Conservation (phyloP, 1,284 basidiomycete genomes). For the Cutaneotrichosporon cutaneum region DNA sequence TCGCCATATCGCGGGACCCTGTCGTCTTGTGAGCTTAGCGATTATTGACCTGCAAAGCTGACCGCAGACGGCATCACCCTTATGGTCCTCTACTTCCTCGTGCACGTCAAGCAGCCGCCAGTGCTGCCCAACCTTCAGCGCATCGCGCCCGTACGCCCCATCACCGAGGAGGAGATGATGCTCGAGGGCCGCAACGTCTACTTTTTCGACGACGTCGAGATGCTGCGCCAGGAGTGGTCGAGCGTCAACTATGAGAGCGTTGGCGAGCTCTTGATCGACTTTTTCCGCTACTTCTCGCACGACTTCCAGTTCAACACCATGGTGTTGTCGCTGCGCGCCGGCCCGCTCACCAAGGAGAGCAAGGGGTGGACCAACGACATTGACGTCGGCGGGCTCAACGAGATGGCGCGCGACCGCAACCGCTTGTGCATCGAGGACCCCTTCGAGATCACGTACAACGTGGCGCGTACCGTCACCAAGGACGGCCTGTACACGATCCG, state of each 20-base stretch:
- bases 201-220: slow-evolving; percentile 97
- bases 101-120: slow-evolving; percentile 93
- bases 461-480: slow-evolving; percentile 91
- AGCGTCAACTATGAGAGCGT: slow-evolving; percentile 91
- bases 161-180: slow-evolving; percentile 84
- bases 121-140: slow-evolving; percentile 89
- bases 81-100: slow-evolving; percentile 94
- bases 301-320: slow-evolving; percentile 90
- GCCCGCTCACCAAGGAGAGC: slow-evolving; percentile 80
- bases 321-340: slow-evolving; percentile 87
- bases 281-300: slow-evolving; percentile 93
- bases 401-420: slow-evolving; percentile 77
- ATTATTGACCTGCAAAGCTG: no score
- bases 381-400: slow-evolving; percentile 59
- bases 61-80: slow-evolving; percentile 81
- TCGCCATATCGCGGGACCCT: slow-evolving; percentile 95
- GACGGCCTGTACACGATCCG: slow-evolving; percentile 96
- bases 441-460: slow-evolving; percentile 93
- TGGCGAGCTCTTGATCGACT: slow-evolving; percentile 96
- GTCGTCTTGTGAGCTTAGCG: slow-evolving; percentile 69
- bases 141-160: slow-evolving; percentile 78
- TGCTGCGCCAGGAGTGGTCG: slow-evolving; percentile 82
- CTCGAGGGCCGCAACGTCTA: slow-evolving; percentile 81
- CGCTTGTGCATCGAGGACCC: slow-evolving; percentile 96
- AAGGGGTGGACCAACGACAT: slow-evolving; percentile 91